phyloP scores from a whole-genome alignment of 129 eudicot species.

The Silybum marianum region DNA sequence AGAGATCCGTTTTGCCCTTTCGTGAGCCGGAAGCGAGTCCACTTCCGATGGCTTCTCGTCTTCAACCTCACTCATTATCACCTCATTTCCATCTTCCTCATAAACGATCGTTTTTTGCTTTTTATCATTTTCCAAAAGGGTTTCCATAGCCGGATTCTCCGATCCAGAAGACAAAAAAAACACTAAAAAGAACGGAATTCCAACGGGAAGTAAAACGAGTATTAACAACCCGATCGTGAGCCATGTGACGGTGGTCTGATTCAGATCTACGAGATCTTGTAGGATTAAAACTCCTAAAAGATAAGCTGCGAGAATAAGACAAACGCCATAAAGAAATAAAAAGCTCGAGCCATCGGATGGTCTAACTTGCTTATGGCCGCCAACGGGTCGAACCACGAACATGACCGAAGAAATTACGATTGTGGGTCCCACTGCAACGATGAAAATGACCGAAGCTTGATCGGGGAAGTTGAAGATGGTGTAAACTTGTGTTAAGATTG shows the following conservation, averaged over 20 bases:
- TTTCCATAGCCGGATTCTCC: conserved; percentile 36
- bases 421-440: conserved; percentile 74
- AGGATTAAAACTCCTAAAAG: conserved; percentile 54
- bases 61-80: conserved; percentile 51
- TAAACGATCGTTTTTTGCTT: conserved; percentile 24
- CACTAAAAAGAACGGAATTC: conserved; percentile 47
- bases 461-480: conserved; percentile 51
- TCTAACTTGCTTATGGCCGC: conserved; percentile 55
- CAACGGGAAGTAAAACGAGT: conserved; percentile 47
- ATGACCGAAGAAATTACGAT: conserved; percentile 48
- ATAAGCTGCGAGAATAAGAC: conserved; percentile 66
- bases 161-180: conserved; percentile 30
- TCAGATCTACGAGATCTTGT: conserved; percentile 42
- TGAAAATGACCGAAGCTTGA: conserved; percentile 50
- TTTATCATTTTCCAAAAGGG: conserved; percentile 39
- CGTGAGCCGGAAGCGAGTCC: conserved; percentile 40
- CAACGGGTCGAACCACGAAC: conserved; percentile 67
- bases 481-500: conserved; percentile 64
- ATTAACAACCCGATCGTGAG: conserved; percentile 43
- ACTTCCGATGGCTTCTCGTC: conserved; percentile 43
- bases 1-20: conserved; percentile 47
- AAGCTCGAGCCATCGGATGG: conserved; percentile 52
- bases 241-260: conserved; percentile 34
- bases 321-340: conserved; percentile 39
- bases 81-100: conserved; percentile 33